A percentile compares a stretch with the other conserved stretches of the same genome.
Evolutionary conservation across 768 basidiomycete genomes (phyloP).

Genomic region (Trametes punicea): DNA sequence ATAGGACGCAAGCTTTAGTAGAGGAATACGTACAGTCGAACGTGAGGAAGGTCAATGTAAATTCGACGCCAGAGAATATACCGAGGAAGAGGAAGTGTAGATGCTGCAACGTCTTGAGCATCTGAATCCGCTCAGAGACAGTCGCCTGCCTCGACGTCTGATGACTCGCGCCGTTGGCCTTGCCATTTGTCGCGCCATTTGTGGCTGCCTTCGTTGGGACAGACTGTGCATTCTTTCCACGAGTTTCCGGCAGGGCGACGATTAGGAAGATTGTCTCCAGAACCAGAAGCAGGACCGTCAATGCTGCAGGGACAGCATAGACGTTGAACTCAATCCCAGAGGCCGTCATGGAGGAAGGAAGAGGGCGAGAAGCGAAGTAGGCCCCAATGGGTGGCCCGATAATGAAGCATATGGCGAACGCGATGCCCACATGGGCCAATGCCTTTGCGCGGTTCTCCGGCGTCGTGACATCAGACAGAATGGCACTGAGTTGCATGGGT

Average conservation of each 20-base stretch:
- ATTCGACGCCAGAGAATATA: slow-evolving; percentile 93
- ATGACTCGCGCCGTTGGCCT: slow-evolving; percentile 19
- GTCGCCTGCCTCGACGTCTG: slow-evolving; percentile 17
- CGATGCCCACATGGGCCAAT: slow-evolving; percentile 91
- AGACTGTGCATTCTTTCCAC: slow-evolving; percentile 39
- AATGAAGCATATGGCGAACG: slow-evolving; percentile 93
- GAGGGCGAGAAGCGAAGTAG: slow-evolving; percentile 87
- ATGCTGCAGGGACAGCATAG: slow-evolving; percentile 84
- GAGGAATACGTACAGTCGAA: slow-evolving; percentile 59
- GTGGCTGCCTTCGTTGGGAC: slow-evolving; percentile 17
- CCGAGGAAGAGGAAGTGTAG: slow-evolving; percentile 85
- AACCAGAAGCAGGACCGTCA: slow-evolving; percentile 75
- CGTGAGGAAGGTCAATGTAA: slow-evolving; percentile 93
- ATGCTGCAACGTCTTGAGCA: slow-evolving; percentile 57
- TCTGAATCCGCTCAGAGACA: slow-evolving; percentile 48
- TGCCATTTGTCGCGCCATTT: slow-evolving; percentile 25
- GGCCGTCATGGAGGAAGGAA: slow-evolving; percentile 53
- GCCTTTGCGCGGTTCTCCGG: slow-evolving; percentile 78
- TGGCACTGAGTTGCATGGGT: slow-evolving; percentile 57
- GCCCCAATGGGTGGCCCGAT: slow-evolving; percentile 94
- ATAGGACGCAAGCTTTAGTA: not conserved
- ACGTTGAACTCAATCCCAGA: slow-evolving; percentile 74
- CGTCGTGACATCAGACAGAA: slow-evolving; percentile 87
- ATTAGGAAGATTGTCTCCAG: slow-evolving; percentile 79
- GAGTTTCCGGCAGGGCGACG: slow-evolving; percentile 82